Percentiles rank a stretch among this genome's conserved stretches.
These are phyloP conservation scores for Cryoendolithus antarcticus DNA, from an alignment of 2,329 filamentous ascomycete species.

Conservation along the genomic window DNA sequence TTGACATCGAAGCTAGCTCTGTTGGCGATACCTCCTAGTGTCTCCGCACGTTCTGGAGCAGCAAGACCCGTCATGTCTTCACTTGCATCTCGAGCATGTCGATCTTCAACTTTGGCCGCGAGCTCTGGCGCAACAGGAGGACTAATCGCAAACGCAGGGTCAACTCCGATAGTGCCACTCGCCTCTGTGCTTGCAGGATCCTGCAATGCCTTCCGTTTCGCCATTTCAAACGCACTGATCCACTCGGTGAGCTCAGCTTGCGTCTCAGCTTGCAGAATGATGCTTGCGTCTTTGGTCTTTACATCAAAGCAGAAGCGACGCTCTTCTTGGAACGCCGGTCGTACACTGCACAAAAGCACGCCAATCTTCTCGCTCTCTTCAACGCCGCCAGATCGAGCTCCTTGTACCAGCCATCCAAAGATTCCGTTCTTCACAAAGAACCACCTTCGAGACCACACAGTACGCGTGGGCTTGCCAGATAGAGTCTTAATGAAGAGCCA, in stretches of 20 bases:
- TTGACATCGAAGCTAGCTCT: slow-evolving; percentile 64
- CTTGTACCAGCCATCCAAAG: slow-evolving; percentile 86
- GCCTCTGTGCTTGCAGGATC: slow-evolving; percentile 44
- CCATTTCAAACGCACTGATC: slow-evolving; percentile 85
- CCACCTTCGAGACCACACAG: slow-evolving; percentile 85
- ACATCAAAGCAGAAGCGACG: slow-evolving; percentile 95
- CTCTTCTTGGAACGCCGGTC: slow-evolving; percentile 83
- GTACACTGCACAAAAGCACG: slow-evolving; percentile 83
- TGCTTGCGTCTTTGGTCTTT: slow-evolving; percentile 88
- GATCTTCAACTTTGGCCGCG: slow-evolving; percentile 64
- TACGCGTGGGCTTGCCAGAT: slow-evolving; percentile 76
- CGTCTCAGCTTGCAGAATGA: slow-evolving; percentile 84
- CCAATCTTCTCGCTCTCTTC: slow-evolving; percentile 94
- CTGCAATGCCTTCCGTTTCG: slow-evolving; percentile 85
- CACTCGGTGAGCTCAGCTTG: slow-evolving; percentile 87
- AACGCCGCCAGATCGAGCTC: slow-evolving; percentile 66
- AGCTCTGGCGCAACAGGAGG: slow-evolving; percentile 83
- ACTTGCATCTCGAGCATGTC: slow-evolving; percentile 42
- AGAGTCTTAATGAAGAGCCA: slow-evolving; percentile 80
- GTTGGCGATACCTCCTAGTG: slow-evolving; percentile 31
- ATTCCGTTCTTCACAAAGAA: slow-evolving; percentile 93
- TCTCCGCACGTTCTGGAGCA: slow-evolving; percentile 40
- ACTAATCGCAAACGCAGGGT: slow-evolving; percentile 83
- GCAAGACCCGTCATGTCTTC: slow-evolving; percentile 51
- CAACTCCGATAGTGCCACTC: slow-evolving; percentile 31